Evolutionary conservation across 2,329 filamentous ascomycete species (phyloP), one percentile per base, ranked within the genome.

Genomic region (Aspergillus pseudoglaucus): DNA sequence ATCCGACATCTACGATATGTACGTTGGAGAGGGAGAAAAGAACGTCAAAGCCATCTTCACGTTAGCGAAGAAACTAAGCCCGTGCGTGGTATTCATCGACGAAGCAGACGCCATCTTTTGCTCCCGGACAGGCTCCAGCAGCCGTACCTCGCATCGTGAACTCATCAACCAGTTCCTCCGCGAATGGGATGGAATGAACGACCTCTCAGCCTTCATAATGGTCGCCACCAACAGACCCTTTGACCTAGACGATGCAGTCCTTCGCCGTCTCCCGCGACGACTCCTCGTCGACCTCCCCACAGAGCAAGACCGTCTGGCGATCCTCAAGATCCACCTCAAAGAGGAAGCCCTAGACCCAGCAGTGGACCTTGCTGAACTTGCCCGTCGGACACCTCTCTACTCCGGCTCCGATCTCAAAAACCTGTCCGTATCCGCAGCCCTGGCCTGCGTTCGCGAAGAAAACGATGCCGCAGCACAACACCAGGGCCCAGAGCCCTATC

Each of bases 161-260:
- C 85, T 93, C 47, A 90, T 97, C 67, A 98, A 96, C 63, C 91
- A 98, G 69, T 97, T 97, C 67, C 74, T 98, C 44, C 86, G 90
- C 46, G 91, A 97, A 66, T 97, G 91, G 93, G 93, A 97, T 59
- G 93, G 93, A 9, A 85, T 97, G 75, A 86, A 87, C 58, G 77
- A 83, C 49, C 80, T 83, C 42, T 87, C 86, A 15, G 89, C 91
- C 2, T 97, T 98, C 66, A 91, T 98, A 67, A 96, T 98, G 90
- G 90, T 97, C 0, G 91, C 93, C 23, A 97, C 90, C 7, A 97
- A 98, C 67, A 79, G 91, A 8, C 93, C 93, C 0, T 96, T 95
- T 61, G 93, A 97, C 61, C 80, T 98, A 1, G 93, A 98, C 60
- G 71, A 75, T 40, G 76, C 76, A 3, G 70, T 77, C 17, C 66